Evolutionary conservation across 768 basidiomycete species (phyloP), one percentile per base, ranked within the genome.

Genomic region (Serendipita indica): DNA sequence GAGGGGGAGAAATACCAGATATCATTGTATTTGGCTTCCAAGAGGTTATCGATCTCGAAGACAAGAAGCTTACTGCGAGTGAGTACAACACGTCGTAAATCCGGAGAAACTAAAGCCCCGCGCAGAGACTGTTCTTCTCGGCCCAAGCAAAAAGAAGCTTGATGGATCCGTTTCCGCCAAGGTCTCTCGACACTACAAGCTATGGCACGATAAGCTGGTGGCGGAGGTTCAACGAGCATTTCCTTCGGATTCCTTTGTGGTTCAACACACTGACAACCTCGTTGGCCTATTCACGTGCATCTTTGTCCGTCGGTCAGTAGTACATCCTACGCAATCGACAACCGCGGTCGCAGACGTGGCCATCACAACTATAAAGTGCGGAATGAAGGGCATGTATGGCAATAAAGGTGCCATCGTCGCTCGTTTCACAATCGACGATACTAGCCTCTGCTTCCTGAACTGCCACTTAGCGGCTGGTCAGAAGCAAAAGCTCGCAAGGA

Each of bases 391-490:
- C 1, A 74, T 84, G 59, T 94, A 94, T 67, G 94, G 94, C 0
- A 98, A 98, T 68, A 98, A 99, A 81, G 92, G 92, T 6, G 92
- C 84, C 0, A 92, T 96, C 62, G 79, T 92, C n/a, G 80, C 86
- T 2, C 81, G 93, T 18, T 82, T 96, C 61, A 79, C 92, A 4
- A 76, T 98, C 43, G 91, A 91, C 61, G 91, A 97, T 68, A 86
- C 92, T 1, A 93, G 89, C 0, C 67, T 97, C 13, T 98, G 94
- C 70, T 86, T 96, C 65, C 81, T 98, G 72, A 99, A 99, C 71
- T 91, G 88, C 63, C 94, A 99, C 75, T 78, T 99, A 60, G 94
- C 93, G n/a, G 89, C 90, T 3, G 94, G 94, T 1, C 93, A 97
- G 65, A 78, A 79, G 59, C 85, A 86, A 54, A 78, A 86, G 16